Base-by-base conservation (phyloP, 805 yeast genomes). In the Myxozyma mucilagina region DNA sequence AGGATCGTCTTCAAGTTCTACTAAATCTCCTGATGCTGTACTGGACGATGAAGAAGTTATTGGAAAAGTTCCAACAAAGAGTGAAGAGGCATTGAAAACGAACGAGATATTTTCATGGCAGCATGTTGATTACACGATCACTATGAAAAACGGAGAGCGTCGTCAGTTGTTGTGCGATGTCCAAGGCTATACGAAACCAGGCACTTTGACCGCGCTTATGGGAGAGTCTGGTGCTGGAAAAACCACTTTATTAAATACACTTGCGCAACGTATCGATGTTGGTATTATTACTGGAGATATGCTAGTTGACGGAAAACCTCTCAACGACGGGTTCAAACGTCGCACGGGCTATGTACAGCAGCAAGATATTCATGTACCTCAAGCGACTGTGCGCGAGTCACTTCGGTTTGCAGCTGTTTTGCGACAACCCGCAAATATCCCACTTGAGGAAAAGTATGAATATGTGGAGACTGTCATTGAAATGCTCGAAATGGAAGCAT, bases 201-300 rank as follows among this genome's bases (percentile, higher is more conserved):
- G 93, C 68, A 87, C 88, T 59, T 78, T 87, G 73, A 87, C 92
- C 42, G 93, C 93, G 4, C 78, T 87, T 60, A 87, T 87, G 92
- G 94, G 94, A 69, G 88, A 87, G 56, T 87, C 93, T 41, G 94
- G 94, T 76, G 94, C 94, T 51, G 94, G 94, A 77, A 87, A 87
- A 70, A 87, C 94, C 32, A 88, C 93, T 2, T 76, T 87, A 59
- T 78, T 88, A 68, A 87, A 87, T 73, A 85, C 86, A 66, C 79
- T 88, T 63, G 85, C 90, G 20, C 88, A 85, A 70, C 81, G 93
- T 72, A 82, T 86, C 57, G 81, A 85, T 45, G 78, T 82, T 72
- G 94, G 93, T 74, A 84, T 83, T 16, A 82, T 87, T 47, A 82
- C 90, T 45, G 89, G 89, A 69, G 87, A 86, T 68, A 80, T 84